Conservation (phyloP, 176 grass and related monocot species). For the Bolboschoenus planiculmis region DNA sequence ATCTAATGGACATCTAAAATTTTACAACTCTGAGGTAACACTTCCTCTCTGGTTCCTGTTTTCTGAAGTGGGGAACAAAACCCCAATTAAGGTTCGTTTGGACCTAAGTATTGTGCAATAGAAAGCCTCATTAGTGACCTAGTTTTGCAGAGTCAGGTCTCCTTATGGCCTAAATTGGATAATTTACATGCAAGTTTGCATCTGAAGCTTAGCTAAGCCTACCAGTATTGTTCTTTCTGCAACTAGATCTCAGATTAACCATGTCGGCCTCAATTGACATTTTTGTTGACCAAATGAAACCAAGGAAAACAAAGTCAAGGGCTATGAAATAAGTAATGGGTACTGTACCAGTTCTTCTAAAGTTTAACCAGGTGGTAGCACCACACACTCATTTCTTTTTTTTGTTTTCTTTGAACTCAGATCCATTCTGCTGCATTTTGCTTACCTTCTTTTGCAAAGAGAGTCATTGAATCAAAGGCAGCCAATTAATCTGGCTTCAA, state of each 20-base stretch:
- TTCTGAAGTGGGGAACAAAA: not conserved
- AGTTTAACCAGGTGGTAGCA: not conserved
- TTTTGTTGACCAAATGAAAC: not conserved
- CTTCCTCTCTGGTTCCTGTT: not conserved
- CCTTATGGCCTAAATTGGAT: not conserved
- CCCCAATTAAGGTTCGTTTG: not conserved
- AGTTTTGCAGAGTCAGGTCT: not conserved
- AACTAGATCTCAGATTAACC: not conserved
- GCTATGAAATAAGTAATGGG: not conserved
- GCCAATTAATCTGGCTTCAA: conserved; percentile 4
- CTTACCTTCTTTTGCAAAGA: conserved; percentile 88
- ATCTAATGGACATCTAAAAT: conserved; percentile 69
- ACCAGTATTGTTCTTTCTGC: not conserved
- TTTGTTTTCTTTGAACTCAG: conserved; percentile 16
- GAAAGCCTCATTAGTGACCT: not conserved
- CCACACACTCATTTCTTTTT: not conserved
- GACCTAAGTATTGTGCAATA: not conserved
- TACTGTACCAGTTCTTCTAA: not conserved
- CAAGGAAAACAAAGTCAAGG: not conserved
- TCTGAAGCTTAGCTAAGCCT: not conserved
- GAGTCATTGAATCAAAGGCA: conserved; percentile 55
- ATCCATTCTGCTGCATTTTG: conserved; percentile 94
- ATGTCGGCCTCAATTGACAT: not conserved
- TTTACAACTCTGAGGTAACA: conserved; percentile 77
- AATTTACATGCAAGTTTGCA: not conserved